Conservation (phyloP, 1,284 basidiomycete genomes). For the Coriolopsis trogii region DNA sequence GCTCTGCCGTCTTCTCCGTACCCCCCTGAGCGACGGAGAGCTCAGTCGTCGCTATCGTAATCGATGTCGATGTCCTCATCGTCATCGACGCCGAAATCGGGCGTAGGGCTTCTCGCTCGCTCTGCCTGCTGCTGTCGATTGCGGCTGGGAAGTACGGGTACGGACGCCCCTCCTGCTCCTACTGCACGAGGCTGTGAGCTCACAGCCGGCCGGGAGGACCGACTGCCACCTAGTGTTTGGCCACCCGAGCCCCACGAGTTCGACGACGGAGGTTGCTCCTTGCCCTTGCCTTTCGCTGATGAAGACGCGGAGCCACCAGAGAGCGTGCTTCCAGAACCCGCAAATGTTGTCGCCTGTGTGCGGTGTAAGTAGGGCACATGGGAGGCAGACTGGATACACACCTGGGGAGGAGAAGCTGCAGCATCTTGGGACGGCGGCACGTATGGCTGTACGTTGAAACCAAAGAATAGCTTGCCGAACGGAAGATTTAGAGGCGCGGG, state of each 20-base stretch:
- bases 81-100: constrained; percentile 78
- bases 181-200: constrained; percentile 35
- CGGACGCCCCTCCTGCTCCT: constrained; percentile 55
- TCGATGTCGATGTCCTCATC: constrained; percentile 67
- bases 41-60: constrained; percentile 78
- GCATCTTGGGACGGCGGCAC: constrained; percentile 49
- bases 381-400: constrained; percentile 4
- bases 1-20: no score
- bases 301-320: constrained; percentile 43
- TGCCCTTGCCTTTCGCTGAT: constrained; percentile 55
- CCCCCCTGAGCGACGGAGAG: no score
- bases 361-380: background rate
- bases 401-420: constrained; percentile 18
- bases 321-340: constrained; percentile 92
- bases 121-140: constrained; percentile 38
- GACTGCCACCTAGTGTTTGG: constrained; percentile 53
- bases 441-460: constrained; percentile 80
- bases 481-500: constrained; percentile 92
- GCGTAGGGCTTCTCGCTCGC: constrained; percentile 61
- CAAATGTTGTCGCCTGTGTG: constrained; percentile 62
- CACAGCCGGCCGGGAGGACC: constrained; percentile 38
- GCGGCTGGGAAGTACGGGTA: constrained; percentile 48
- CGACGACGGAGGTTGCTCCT: constrained; percentile 40
- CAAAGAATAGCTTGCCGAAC: constrained; percentile 93
- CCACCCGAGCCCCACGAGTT: constrained; percentile 57